A percentile compares a stretch with the other conserved stretches of the same genome.
Evolutionary conservation across 78 protist species (phyloP).

Genomic region (Chrysochromulina parva): DNA sequence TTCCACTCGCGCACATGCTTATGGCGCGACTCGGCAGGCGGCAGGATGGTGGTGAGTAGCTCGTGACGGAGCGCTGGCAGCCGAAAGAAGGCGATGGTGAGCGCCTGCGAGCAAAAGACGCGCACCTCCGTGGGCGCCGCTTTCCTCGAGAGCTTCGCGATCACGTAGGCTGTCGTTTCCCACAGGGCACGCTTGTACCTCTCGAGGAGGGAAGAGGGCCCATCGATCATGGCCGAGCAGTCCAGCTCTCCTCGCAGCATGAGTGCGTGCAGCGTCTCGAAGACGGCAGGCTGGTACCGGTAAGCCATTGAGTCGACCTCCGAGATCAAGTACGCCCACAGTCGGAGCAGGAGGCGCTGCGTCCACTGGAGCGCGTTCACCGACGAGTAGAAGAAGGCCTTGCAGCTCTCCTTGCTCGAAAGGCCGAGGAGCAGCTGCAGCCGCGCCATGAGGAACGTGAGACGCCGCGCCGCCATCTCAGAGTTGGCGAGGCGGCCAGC

Average conservation of each 20-base stretch:
- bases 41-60: neutral
- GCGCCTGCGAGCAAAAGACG: constrained; percentile 10
- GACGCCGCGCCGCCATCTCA: neutral
- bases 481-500: no score
- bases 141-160: neutral
- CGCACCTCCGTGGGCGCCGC: neutral
- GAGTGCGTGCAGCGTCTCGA: neutral
- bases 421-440: neutral
- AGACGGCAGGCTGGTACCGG: neutral
- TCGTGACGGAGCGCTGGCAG: neutral
- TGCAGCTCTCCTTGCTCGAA: neutral
- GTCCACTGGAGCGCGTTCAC: neutral
- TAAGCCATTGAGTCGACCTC: neutral
- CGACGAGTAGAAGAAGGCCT: neutral
- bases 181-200: neutral
- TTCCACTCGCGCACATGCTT: constrained; percentile 17
- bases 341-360: neutral
- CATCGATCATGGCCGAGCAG: neutral
- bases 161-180: neutral
- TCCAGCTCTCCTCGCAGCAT: neutral
- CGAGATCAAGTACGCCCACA: neutral
- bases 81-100: neutral
- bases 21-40: neutral
- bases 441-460: neutral
- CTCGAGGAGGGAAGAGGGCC: neutral